A percentile compares a stretch with the other conserved stretches of the same genome.
Evolutionary conservation across 2,329 filamentous ascomycete genomes (phyloP).

Genomic region (Xylariaceae sp.): DNA sequence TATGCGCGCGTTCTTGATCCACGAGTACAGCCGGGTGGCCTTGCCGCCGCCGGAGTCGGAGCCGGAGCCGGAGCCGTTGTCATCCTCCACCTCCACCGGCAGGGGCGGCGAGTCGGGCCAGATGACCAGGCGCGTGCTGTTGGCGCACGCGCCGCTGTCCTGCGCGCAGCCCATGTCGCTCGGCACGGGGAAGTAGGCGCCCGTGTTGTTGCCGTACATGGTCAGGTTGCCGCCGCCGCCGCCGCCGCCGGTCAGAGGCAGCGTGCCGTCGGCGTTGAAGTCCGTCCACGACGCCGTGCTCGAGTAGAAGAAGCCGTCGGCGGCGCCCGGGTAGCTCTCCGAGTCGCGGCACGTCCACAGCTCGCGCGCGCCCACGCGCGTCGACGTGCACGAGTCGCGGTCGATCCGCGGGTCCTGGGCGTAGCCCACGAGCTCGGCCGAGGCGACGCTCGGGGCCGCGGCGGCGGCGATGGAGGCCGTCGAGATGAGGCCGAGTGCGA

Average conservation of each 20-base stretch:
- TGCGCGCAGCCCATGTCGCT: slow-evolving; percentile 4
- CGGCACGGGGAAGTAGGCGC: slow-evolving; percentile 10
- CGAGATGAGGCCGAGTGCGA: background rate
- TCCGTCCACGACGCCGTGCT: slow-evolving; percentile 18
- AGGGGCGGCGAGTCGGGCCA: slow-evolving; percentile 20
- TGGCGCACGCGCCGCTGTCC: slow-evolving; percentile 8
- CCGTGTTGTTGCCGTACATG: slow-evolving; percentile 1
- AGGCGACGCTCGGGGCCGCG: slow-evolving; percentile 9
- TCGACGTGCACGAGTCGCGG: slow-evolving; percentile 14
- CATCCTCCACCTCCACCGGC: slow-evolving; percentile 4
- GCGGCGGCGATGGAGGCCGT: background rate
- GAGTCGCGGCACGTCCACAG: slow-evolving; percentile 14
- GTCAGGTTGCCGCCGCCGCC: slow-evolving; percentile 6
- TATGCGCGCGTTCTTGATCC: slow-evolving; percentile 13
- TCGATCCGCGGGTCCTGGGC: slow-evolving; percentile 17
- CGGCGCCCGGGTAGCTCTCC: slow-evolving; percentile 11
- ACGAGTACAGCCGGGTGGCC: slow-evolving; percentile 15
- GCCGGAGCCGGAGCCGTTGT: too few species aligned
- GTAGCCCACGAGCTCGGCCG: slow-evolving; percentile 18
- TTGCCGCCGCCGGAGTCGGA: slow-evolving; percentile 6
- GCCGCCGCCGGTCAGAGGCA: slow-evolving; percentile 6
- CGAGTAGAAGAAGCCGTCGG: slow-evolving; percentile 14
- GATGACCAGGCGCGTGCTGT: slow-evolving; percentile 14
- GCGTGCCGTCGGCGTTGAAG: slow-evolving; percentile 8
- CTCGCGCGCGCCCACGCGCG: slow-evolving; percentile 7